Evolutionary conservation across 1,139 yeast genomes (phyloP), one percentile per base, ranked within the genome.

Genomic region (Yamadazyma triangularis): DNA sequence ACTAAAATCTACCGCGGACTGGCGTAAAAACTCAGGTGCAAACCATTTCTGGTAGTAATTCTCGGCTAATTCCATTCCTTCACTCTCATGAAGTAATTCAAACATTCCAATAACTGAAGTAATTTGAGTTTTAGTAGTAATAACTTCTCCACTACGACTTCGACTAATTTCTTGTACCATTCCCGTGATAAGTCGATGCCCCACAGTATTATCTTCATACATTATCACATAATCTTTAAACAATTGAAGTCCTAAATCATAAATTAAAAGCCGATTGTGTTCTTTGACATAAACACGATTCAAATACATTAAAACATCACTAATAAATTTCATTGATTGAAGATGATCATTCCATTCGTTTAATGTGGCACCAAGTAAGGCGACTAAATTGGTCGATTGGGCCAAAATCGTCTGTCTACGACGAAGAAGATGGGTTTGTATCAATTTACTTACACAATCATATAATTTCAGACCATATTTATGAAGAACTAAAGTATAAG

Each of bases 261-360:
- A 83, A 4, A 85, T 70, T 32, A 80, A 60, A 2, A 87, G 76
- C 30, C 76, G 60, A 42, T 77, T 78, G 35, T 77, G 75, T 41
- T 83, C 94, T 40, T 77, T 78, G 18, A 89, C 85, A 45, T 84
- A 87, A 0, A 87, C 95, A 26, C 95, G 71, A 51, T 91, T 65
- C 72, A 91, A 60, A 50, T 91, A 91, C 85, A 88, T 81, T 54
- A 88, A 60, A 4, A 91, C 84, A 52, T 91, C 96, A 43, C 93
- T 76, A 25, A 89, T 74, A 66, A 85, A 78, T 42, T 84, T 70
- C 81, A 88, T 82, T 29, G 86, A 73, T 28, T 79, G 68, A 25
- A 80, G 59, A 53, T 85, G 93, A 30, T 81, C 86, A 27, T 73
- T 69, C 97, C 97, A 91, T 31, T 71, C 75, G 15, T 29, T 26